phyloP scores from a whole-genome alignment of 768 basidiomycete species.

The Lentinula detonsa region DNA sequence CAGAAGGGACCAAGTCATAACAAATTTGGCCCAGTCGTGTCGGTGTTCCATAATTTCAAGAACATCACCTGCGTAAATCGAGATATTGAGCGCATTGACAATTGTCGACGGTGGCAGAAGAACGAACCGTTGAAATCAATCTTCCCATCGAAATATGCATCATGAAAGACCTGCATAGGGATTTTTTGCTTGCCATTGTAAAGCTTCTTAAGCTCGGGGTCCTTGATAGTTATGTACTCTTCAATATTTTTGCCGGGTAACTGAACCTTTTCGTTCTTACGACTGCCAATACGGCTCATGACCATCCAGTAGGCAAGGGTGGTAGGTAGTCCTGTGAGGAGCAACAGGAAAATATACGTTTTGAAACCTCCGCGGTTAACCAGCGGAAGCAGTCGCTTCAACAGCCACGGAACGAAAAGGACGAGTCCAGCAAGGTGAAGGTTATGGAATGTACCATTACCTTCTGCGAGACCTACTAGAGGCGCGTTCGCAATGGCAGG shows the following conservation, averaged over 20 bases:
- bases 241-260: conserved; percentile 84
- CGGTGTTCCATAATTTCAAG: conserved; percentile 91
- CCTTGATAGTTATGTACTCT: conserved; percentile 88
- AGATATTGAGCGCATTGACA: background rate
- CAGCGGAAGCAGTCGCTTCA: conserved; percentile 78
- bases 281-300: conserved; percentile 69
- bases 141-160: conserved; percentile 95
- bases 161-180: conserved; percentile 96
- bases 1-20: conserved; percentile 86
- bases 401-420: conserved; percentile 74
- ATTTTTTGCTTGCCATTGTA: conserved; percentile 89
- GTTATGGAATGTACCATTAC: conserved; percentile 82
- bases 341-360: conserved; percentile 76
- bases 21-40: conserved; percentile 93
- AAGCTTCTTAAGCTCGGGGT: conserved; percentile 68
- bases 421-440: conserved; percentile 70
- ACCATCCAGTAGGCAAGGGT: conserved; percentile 87
- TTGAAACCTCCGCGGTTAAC: conserved; percentile 81
- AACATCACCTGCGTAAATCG: conserved; percentile 66
- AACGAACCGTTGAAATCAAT: conserved; percentile 88
- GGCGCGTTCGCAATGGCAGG: conserved; percentile 86
- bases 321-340: conserved; percentile 70
- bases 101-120: conserved; percentile 4
- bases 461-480: conserved; percentile 75
- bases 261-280: conserved; percentile 74